A percentile compares a stretch with the other conserved stretches of the same genome.
These are phyloP conservation scores for Artemisia annua DNA, from an alignment of 129 eudicot species.

Conservation along the genomic window DNA sequence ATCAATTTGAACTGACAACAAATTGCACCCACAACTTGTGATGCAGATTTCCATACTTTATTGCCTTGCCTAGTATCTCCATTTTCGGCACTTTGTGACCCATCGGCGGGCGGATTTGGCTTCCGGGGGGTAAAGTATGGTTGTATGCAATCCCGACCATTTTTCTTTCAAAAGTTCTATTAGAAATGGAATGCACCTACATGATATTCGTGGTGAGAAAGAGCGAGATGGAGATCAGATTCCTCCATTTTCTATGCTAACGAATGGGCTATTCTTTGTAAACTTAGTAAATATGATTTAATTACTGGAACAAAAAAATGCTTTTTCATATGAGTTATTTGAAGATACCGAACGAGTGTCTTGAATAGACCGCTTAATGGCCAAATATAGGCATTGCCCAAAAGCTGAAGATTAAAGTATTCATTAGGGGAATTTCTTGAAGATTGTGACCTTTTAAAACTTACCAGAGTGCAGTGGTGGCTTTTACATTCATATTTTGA, in stretches of 20 bases:
- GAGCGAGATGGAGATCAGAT: neutral
- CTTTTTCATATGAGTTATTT: neutral
- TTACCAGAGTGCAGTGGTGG: neutral
- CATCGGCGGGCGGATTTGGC: no score
- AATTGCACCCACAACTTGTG: constrained; percentile 18
- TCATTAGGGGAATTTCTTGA: neutral
- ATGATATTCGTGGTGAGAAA: no score
- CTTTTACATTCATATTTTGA: no score
- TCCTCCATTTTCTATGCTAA: neutral
- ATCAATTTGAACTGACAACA: constrained; percentile 3
- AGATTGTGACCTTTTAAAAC: neutral
- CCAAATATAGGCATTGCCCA: neutral
- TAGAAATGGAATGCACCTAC: neutral
- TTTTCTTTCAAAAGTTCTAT: neutral
- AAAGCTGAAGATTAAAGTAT: neutral
- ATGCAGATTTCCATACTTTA: constrained; percentile 89
- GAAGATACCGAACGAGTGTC: neutral
- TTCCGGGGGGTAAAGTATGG: constrained; percentile 77
- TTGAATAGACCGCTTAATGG: neutral
- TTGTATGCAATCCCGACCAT: neutral
- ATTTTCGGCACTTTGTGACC: constrained; percentile 55
- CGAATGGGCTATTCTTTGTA: no score
- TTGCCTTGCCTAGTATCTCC: constrained; percentile 81
- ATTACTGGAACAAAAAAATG: constrained; percentile 2
- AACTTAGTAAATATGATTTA: no score